Evolutionary conservation across 2,329 filamentous ascomycete genomes (phyloP).

Genomic region (Cladosporium oxysporum): DNA sequence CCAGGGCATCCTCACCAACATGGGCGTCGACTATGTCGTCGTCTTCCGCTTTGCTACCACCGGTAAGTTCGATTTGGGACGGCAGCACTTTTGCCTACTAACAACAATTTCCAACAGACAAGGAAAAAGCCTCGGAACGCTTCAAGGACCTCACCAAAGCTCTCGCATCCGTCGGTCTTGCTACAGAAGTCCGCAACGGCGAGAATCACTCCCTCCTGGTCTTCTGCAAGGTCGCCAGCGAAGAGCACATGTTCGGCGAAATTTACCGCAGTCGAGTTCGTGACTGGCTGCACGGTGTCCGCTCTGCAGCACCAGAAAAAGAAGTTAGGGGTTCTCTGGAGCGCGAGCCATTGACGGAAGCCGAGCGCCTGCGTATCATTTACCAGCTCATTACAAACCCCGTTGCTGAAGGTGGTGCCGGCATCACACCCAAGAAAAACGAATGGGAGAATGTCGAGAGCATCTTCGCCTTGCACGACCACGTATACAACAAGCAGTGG

Average conservation of each 20-base stretch:
- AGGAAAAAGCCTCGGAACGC: constrained; percentile 67
- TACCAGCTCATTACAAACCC: constrained; percentile 69
- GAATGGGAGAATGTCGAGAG: constrained; percentile 54
- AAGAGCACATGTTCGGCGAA: constrained; percentile 72
- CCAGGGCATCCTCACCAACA: constrained; percentile 50
- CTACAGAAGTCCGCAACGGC: constrained; percentile 83
- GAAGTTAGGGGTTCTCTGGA: constrained; percentile 69
- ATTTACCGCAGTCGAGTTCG: constrained; percentile 80
- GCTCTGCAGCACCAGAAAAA: constrained; percentile 72
- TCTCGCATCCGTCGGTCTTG: constrained; percentile 76
- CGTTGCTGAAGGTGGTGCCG: constrained; percentile 50
- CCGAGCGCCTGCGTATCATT: constrained; percentile 83
- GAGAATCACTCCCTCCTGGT: constrained; percentile 74
- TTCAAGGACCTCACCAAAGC: constrained; percentile 77
- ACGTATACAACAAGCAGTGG: constrained; percentile 55
- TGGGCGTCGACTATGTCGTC: constrained; percentile 86
- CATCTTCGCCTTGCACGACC: constrained; percentile 53
- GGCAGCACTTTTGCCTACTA: background rate
- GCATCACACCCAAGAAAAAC: constrained; percentile 53
- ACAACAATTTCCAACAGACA: constrained; percentile 52
- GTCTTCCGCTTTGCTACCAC: constrained; percentile 71
- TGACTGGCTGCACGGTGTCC: constrained; percentile 91
- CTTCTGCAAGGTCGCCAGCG: constrained; percentile 78
- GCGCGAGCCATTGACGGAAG: constrained; percentile 77
- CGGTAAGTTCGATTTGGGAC: constrained; percentile 49